A percentile compares a stretch with the other conserved stretches of the same genome.
phyloP scores from a whole-genome alignment of 2,329 filamentous ascomycete genomes.

The Ceratocystis lukuohia region DNA sequence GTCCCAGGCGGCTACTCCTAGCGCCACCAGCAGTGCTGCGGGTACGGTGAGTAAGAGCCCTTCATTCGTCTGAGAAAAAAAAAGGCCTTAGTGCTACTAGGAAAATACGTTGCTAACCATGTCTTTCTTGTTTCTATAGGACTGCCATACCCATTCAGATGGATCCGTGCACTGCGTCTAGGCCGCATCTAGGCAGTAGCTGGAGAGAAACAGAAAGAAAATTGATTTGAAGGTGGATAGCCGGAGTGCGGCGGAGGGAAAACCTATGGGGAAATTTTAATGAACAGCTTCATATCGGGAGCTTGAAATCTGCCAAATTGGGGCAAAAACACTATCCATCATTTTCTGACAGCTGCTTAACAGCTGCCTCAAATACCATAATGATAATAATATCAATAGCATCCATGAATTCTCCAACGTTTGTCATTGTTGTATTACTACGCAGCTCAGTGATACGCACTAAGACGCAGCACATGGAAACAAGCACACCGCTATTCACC shows the following conservation, averaged over 20 bases:
- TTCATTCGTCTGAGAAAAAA: neutral
- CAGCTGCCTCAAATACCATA: too few relatives aligned
- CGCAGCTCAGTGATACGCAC: too few relatives aligned
- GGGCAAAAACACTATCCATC: too few relatives aligned
- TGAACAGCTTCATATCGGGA: neutral
- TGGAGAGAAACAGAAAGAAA: neutral
- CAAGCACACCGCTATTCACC: too few relatives aligned
- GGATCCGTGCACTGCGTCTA: constrained; percentile 28
- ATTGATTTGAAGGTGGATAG: neutral
- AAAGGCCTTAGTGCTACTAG: neutral
- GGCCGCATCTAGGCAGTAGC: neutral
- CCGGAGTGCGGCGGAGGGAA: neutral
- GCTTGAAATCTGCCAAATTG: neutral
- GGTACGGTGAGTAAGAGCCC: constrained; percentile 25
- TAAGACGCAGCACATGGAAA: too few relatives aligned
- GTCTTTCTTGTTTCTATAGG: constrained; percentile 39
- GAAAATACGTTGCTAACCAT: neutral
- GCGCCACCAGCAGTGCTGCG: constrained; percentile 32
- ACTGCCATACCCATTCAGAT: constrained; percentile 32
- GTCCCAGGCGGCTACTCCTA: constrained; percentile 19
- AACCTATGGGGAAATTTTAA: too few relatives aligned
- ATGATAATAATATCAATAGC: too few relatives aligned
- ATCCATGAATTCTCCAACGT: neutral
- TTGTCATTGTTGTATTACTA: too few relatives aligned
- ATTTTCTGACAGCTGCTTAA: too few relatives aligned